Conservation (phyloP, 805 yeast species). For the Wickerhamomyces bisporus region DNA sequence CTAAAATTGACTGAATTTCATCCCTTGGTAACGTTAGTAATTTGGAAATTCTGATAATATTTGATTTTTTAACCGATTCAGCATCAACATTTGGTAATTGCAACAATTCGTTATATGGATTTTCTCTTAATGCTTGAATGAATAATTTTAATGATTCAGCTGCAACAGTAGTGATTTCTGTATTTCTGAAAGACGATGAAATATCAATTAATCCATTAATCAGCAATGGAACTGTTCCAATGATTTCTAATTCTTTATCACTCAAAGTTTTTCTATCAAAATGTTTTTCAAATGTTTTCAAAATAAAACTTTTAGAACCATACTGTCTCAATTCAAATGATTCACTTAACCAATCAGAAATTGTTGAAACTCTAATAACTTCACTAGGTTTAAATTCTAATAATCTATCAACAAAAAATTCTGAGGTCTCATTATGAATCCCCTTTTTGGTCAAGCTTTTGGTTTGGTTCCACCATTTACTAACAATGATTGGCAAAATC, state of each 20-base stretch:
- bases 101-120: slow-evolving; percentile 54
- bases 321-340: slow-evolving; percentile 60
- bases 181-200: slow-evolving; percentile 71
- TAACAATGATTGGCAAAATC: slow-evolving; percentile 74
- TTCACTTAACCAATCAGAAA: slow-evolving; percentile 54
- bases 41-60: slow-evolving; percentile 64
- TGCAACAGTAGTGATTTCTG: slow-evolving; percentile 56
- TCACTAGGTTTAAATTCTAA: slow-evolving; percentile 72
- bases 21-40: slow-evolving; percentile 53
- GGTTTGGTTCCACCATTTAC: slow-evolving; percentile 86
- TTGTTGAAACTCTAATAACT: slow-evolving; percentile 47
- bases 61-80: slow-evolving; percentile 34
- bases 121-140: slow-evolving; percentile 66
- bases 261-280: slow-evolving; percentile 43
- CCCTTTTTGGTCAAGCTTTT: slow-evolving; percentile 79
- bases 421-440: slow-evolving; percentile 79
- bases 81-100: slow-evolving; percentile 76
- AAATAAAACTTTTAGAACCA: slow-evolving; percentile 42
- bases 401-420: slow-evolving; percentile 62
- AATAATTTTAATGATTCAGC: slow-evolving; percentile 65
- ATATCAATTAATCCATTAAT: slow-evolving; percentile 74
- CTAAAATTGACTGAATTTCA: slow-evolving; percentile 51
- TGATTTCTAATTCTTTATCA: slow-evolving; percentile 45
- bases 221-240: slow-evolving; percentile 59
- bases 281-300: slow-evolving; percentile 49